A percentile compares a stretch with the other conserved stretches of the same genome.
Conservation (phyloP, 768 basidiomycete species). For the Royoungia palumana region DNA sequence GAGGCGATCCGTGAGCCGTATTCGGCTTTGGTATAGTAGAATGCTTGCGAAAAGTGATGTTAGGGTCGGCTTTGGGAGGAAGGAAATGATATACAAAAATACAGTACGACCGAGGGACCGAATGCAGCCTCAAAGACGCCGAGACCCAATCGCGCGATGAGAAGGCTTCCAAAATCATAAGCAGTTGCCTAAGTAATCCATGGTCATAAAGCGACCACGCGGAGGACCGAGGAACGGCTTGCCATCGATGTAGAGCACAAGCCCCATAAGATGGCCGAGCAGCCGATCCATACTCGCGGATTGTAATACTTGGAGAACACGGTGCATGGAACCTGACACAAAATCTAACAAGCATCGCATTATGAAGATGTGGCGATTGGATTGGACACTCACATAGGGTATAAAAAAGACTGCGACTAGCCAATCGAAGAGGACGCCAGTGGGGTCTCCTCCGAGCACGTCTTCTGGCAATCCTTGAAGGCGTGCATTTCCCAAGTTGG, state of each 20-base stretch:
- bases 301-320: conserved; percentile 63
- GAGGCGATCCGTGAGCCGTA: conserved; percentile 46
- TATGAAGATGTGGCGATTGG: background rate
- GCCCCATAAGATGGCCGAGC: conserved; percentile 70
- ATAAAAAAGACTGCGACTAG: conserved; percentile 75
- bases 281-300: conserved; percentile 70
- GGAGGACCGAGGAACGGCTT: background rate
- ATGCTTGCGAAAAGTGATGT: conserved; percentile 29
- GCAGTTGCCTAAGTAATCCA: conserved; percentile 21
- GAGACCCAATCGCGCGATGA: conserved; percentile 30
- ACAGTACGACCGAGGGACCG: conserved; percentile 31
- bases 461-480: conserved; percentile 68
- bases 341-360: conserved; percentile 42
- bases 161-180: conserved; percentile 25
- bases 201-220: background rate
- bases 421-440: conserved; percentile 73
- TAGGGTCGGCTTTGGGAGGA: conserved; percentile 14
- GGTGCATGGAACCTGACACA: conserved; percentile 68
- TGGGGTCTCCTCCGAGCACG: conserved; percentile 62
- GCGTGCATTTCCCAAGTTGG: conserved; percentile 77
- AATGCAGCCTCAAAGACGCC: conserved; percentile 37
- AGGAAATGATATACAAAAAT: conserved; percentile 21
- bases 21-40: conserved; percentile 49
- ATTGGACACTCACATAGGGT: conserved; percentile 55
- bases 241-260: conserved; percentile 71